Conservation (phyloP, 805 yeast species). For the Kurtzmaniella fragi region DNA sequence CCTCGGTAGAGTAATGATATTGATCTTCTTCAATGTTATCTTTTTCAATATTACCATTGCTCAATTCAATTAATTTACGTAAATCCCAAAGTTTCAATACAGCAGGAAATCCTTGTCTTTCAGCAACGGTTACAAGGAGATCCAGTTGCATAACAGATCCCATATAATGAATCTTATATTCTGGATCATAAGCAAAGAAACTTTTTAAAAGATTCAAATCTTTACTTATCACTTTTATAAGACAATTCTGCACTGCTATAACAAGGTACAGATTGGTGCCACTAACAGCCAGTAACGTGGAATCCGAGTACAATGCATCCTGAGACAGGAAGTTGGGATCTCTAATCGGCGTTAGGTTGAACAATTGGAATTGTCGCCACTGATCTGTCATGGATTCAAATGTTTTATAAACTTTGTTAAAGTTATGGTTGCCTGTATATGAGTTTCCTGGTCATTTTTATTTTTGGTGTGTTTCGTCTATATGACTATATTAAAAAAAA, state of each 20-base stretch:
- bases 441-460: no score
- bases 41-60: background rate
- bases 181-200: slow-evolving; percentile 63
- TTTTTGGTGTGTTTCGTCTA: no score
- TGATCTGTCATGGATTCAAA: slow-evolving; percentile 9
- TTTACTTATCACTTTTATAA: slow-evolving; percentile 52
- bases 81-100: slow-evolving; percentile 72
- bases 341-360: slow-evolving; percentile 73
- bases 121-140: slow-evolving; percentile 68
- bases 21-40: slow-evolving; percentile 10
- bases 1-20: slow-evolving; percentile 51
- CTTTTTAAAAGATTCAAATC: slow-evolving; percentile 42
- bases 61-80: slow-evolving; percentile 38
- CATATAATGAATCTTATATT: slow-evolving; percentile 59
- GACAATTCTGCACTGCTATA: slow-evolving; percentile 50
- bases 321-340: slow-evolving; percentile 71
- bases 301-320: slow-evolving; percentile 73
- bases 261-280: slow-evolving; percentile 54
- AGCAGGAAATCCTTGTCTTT: slow-evolving; percentile 65
- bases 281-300: slow-evolving; percentile 59
- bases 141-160: slow-evolving; percentile 43
- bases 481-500: no score
- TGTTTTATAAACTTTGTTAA: no score
- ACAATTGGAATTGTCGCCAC: slow-evolving; percentile 85
- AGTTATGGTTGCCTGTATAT: no score